Evolutionary conservation across 2,329 filamentous ascomycete species (phyloP), one percentile per base, ranked within the genome.

Genomic region (Chaetothyriales sp.): DNA sequence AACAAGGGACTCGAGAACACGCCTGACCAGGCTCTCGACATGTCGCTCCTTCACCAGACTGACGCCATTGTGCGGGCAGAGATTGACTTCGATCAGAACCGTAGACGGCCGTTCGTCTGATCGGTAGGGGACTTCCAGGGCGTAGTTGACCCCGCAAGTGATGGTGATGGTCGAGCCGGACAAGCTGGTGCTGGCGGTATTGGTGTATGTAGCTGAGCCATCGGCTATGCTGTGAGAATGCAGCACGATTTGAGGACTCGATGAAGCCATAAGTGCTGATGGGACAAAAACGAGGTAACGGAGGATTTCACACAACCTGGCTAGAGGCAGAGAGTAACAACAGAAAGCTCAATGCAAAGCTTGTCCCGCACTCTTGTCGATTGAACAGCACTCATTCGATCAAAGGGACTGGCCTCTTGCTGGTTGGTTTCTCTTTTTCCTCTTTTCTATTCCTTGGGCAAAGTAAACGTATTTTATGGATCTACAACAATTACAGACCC

Each of bases 71-170:
- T 84, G 83, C 47, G 90, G 90, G 65, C 92, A 80, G 57, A 98
- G 79, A 64, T 90, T 81, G 52, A 98, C 86, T 68, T 96, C 92
- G 57, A 98, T 74, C 47, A 83, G 79, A 25, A 90, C 87, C 70
- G 95, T 88, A 67, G 94, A 89, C 6, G 92, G 84, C 58, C 92
- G 79, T 66, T 96, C 87, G 64, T 98, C 90, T 61, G 86, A 80
- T 61, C 89, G 79, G 60, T 81, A 66, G 12, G 67, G 80, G 15
- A 90, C 86, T 70, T 98, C 92, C 59, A 96, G 79, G 15, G 92
- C 92, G 0, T 90, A 92, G 68, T 95, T 96, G 58, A 94, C 87
- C 12, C 86, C 83, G 51, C 84, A 85, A 49, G 93, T 78, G 57
- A 96, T 77, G 44, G 81, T 83, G 67, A 88, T 94, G 47, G 87